A percentile compares a stretch with the other conserved stretches of the same genome.
phyloP scores from a whole-genome alignment of 2,329 filamentous ascomycete species.

The Aspergillus floridensis region DNA sequence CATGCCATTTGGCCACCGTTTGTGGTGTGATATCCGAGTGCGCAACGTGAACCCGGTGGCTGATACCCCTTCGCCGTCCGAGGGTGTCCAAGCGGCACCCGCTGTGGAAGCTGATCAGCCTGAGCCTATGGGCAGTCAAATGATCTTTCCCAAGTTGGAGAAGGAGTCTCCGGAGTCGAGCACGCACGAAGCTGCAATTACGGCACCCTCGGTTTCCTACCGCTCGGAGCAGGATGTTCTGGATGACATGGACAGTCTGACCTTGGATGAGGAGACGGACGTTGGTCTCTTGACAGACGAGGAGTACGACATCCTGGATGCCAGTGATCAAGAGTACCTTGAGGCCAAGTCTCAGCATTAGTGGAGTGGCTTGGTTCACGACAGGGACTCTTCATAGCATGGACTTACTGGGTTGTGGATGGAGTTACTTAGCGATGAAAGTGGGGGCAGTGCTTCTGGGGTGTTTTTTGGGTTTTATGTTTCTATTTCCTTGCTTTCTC shows the following conservation, averaged over 20 bases:
- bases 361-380: slow-evolving; percentile 9
- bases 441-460: neutral
- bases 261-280: slow-evolving; percentile 48
- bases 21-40: slow-evolving; percentile 92
- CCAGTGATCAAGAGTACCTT: slow-evolving; percentile 81
- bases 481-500: neutral
- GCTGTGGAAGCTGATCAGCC: slow-evolving; percentile 31
- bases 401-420: neutral
- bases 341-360: slow-evolving; percentile 41
- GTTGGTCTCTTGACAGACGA: slow-evolving; percentile 92
- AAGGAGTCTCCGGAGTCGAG: slow-evolving; percentile 86
- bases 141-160: slow-evolving; percentile 96
- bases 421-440: slow-evolving; percentile 9
- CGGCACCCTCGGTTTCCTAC: slow-evolving; percentile 38
- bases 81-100: slow-evolving; percentile 32
- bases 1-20: slow-evolving; percentile 80
- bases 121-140: slow-evolving; percentile 58
- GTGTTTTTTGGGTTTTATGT: neutral
- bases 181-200: slow-evolving; percentile 58
- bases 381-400: neutral
- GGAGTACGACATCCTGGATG: slow-evolving; percentile 96
- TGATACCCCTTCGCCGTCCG: slow-evolving; percentile 23
- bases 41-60: slow-evolving; percentile 19
- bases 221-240: slow-evolving; percentile 50
- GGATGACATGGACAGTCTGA: slow-evolving; percentile 59